Evolutionary conservation across 2,329 filamentous ascomycete genomes (phyloP).

Genomic region (Fusarium sp.): DNA sequence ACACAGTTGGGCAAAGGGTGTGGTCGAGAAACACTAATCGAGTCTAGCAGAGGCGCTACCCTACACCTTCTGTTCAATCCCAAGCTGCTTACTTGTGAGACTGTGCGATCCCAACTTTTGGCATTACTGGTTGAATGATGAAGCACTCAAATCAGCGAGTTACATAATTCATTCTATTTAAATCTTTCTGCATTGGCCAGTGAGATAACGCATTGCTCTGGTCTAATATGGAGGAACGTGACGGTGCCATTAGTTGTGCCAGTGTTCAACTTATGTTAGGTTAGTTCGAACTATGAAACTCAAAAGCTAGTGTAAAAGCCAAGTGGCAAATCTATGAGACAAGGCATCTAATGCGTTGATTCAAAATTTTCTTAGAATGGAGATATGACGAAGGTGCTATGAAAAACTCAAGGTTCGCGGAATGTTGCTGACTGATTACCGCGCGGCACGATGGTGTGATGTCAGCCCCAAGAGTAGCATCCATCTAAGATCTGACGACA

Average conservation of each 20-base stretch:
- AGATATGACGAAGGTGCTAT: fast-evolving
- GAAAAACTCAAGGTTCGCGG: fast-evolving
- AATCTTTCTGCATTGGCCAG: fast-evolving
- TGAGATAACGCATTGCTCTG: fast-evolving
- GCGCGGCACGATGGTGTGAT: not conserved
- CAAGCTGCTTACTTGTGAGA: not conserved
- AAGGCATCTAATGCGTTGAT: too few relatives aligned
- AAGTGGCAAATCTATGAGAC: too few relatives aligned
- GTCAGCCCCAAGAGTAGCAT: not conserved
- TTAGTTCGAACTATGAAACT: not conserved
- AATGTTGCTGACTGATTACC: not conserved
- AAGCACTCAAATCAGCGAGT: fast-evolving
- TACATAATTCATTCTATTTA: fast-evolving
- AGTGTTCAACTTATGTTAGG: too few relatives aligned
- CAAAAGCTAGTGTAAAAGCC: fast-evolving
- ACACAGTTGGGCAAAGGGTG: not conserved
- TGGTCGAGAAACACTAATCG: not conserved
- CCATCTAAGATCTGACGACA: not conserved
- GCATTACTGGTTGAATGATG: too few relatives aligned
- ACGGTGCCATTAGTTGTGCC: too few relatives aligned
- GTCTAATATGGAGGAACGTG: too few relatives aligned
- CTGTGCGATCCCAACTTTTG: fast-evolving
- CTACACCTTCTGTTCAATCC: too few relatives aligned
- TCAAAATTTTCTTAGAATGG: too few relatives aligned
- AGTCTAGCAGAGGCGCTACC: not conserved